Evolutionary conservation across 2,329 filamentous ascomycete species (phyloP), one percentile per base, ranked within the genome.

Genomic region (Fusarium keratoplasticum): DNA sequence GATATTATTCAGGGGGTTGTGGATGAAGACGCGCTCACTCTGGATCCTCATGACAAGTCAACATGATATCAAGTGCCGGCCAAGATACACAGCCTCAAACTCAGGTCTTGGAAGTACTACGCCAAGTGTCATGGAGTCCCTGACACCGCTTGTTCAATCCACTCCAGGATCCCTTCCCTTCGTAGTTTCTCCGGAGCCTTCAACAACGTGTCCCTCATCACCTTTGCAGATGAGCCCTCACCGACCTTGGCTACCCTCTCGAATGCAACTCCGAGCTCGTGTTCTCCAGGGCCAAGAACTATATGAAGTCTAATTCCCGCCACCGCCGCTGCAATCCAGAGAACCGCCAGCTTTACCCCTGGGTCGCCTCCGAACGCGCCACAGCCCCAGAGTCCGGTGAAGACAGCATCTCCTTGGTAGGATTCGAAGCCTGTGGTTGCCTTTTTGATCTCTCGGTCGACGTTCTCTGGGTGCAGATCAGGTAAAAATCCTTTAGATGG

Each of bases 351-450:
- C 60, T 83, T 83, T 0, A 80, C 72, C 4, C 73, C 80, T 18
- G 79, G 78, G 42, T 82, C 80, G 4, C 81, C 81, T 11, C 80
- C 80, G 31, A 83, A 83, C 0, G 81, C 81, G 27, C 82, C 81
- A 25, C 82, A 83, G 4, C 82, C 81, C 81, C 82, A 83, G 5
- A 79, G 69, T 0, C 80, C 81, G 1, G 77, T 77, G 58, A 76
- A 79, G 0, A 83, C 59, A 11, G 65, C 27, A n/a, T 69, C 57
- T 2, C 61, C 67, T 27, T 54, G 20, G 36, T 73, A 72, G 1
- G 78, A 77, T 0, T 72, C 71, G 38, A 82, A 82, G 0, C 80
- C 80, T 3, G 74, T 68, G 38, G 66, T 66, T 1, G 81, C 79
- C 36, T 83, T 83, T 5, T 25, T 44, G 1, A 82, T 67, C 64